These are phyloP conservation scores for Astrocystis sublimbata DNA, from an alignment of 495 filamentous ascomycete species.

Conservation along the genomic window DNA sequence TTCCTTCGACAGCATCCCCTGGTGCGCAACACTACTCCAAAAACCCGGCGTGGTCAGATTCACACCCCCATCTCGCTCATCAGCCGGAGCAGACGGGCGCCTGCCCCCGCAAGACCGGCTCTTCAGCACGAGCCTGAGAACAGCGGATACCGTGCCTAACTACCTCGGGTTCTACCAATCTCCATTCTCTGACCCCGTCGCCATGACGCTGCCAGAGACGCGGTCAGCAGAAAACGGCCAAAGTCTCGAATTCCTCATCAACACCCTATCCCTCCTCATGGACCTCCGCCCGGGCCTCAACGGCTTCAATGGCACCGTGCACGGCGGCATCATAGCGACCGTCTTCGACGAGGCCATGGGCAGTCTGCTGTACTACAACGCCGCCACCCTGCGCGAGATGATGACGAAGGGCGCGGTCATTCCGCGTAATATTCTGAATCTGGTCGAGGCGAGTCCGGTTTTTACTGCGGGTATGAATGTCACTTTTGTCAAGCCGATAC, in stretches of 20 bases:
- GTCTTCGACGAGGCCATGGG: constrained; percentile 21
- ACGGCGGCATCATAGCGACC: constrained; percentile 7
- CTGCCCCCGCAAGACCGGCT: constrained; percentile 8
- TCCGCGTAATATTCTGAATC: neutral
- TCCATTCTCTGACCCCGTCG: neutral
- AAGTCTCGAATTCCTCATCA: neutral
- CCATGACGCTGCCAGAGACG: neutral
- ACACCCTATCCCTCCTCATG: neutral
- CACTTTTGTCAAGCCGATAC: constrained; percentile 5
- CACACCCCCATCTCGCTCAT: neutral
- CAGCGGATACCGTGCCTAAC: neutral
- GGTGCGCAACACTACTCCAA: neutral
- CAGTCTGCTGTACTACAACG: neutral
- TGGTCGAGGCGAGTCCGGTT: neutral
- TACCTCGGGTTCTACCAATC: constrained; percentile 15
- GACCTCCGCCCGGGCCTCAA: constrained; percentile 4
- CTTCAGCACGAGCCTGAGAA: constrained; percentile 10
- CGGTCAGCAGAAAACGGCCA: neutral
- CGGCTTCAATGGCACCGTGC: constrained; percentile 13
- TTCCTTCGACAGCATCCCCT: constrained; percentile 1
- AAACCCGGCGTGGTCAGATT: neutral
- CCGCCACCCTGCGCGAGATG: neutral
- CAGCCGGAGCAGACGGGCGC: neutral
- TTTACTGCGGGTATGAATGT: constrained; percentile 15
- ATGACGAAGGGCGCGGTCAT: neutral